Base-by-base conservation (phyloP, 352 stramenopile species). In the Globisporangium lucens region DNA sequence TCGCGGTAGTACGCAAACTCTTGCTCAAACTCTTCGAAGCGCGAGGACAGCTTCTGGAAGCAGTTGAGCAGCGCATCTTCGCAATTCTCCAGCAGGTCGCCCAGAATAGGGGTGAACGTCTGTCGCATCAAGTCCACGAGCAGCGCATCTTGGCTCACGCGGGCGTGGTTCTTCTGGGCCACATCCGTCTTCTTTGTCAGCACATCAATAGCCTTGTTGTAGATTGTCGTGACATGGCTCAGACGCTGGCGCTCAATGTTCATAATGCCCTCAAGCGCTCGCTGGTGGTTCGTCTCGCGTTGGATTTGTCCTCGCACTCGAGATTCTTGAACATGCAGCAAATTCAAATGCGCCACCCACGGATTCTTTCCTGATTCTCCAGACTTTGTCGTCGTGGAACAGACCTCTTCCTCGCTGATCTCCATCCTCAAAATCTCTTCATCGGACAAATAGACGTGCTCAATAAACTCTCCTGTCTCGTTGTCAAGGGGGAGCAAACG, bases 1-100 rank as follows among this genome's bases (percentile, higher is more conserved):
- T 77, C 80, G 15, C 75, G 79, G 41, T 95, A 95, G 68, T 95
- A 94, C 30, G 83, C 77, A 41, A 91, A 95, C 51, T 95, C 87
- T 61, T 90, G 74, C 52, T 79, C 73, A 56, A 95, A 94, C 38
- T 93, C 84, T 33, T 83, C 78, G 38, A 90, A 91, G 4, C 87
- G 85, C 17, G 72, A 55, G 2, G 81, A 79, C 33, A 95, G 59
- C 64, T 86, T 89, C 20, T 69, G 74, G 47, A 93, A 82, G 20
- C 84, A 91, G 36, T 74, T 76, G 49, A 92, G 63, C 33, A 93
- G 73, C 47, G 86, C 81, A 52, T 85, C 72, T 75, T 94, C 85
- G 66, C 87, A 95, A 41, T 89, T 77, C 22, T 83, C 71, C 1
- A 95, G 73, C 3, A 91, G 66, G 27, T 90, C 76, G 2, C 75